Conservation (phyloP, 2,329 filamentous ascomycete species). For the Trichocomaceae sp. region DNA sequence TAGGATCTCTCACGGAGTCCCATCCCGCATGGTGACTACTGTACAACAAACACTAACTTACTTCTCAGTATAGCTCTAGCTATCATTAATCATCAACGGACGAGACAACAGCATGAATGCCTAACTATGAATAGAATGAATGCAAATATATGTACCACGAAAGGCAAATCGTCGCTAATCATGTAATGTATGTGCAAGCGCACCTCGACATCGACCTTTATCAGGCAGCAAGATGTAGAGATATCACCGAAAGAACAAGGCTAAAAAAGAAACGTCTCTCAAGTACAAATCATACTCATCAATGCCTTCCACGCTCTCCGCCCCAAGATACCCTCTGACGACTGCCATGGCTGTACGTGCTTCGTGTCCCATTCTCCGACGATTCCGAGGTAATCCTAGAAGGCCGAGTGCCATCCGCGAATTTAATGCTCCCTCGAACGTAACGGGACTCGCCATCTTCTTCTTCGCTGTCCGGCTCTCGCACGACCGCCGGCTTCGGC, state of each 20-base stretch:
- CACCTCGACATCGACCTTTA: not conserved
- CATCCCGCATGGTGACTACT: too few relatives aligned
- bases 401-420: constrained; percentile 11
- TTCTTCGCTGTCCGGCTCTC: constrained; percentile 4
- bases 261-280: not conserved
- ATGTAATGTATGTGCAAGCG: not conserved
- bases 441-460: constrained; percentile 14
- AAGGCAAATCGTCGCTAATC: not conserved
- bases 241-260: not conserved
- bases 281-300: not conserved
- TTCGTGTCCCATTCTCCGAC: constrained; percentile 5
- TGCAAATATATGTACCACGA: not conserved
- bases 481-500: constrained; percentile 8
- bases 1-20: too few relatives aligned
- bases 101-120: not conserved
- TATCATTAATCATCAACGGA: not conserved
- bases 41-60: not conserved
- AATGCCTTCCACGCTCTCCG: constrained; percentile 11
- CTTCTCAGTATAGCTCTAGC: not conserved
- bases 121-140: not conserved
- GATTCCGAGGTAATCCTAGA: constrained; percentile 5
- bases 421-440: constrained; percentile 9
- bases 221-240: not conserved
- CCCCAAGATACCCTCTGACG: constrained; percentile 13
- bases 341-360: constrained; percentile 8